A percentile compares a stretch with the other conserved stretches of the same genome.
Conservation (phyloP, 2,329 filamentous ascomycete genomes). For the Aplosporella prunicola region DNA sequence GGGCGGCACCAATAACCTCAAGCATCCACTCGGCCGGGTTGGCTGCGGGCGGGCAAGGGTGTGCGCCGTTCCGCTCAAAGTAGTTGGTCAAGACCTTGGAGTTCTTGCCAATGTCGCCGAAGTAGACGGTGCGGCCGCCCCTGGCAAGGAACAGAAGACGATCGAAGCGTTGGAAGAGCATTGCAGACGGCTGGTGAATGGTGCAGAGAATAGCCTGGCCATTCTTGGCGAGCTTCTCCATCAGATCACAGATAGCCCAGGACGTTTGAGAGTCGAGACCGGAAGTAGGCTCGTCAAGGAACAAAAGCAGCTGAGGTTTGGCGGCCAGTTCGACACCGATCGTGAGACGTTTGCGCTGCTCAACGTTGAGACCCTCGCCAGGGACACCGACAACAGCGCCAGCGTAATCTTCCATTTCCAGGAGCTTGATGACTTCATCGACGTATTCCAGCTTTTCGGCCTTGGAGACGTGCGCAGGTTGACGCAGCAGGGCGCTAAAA, state of each 20-base stretch:
- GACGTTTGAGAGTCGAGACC: slow-evolving; percentile 48
- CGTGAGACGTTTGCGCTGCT: slow-evolving; percentile 55
- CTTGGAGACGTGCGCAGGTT: slow-evolving; percentile 57
- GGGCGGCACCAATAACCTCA: slow-evolving; percentile 45
- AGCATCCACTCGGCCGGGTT: slow-evolving; percentile 82
- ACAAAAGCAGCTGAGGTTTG: slow-evolving; percentile 58
- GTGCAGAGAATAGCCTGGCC: slow-evolving; percentile 53
- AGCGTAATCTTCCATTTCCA: slow-evolving; percentile 79
- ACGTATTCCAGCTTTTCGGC: slow-evolving; percentile 74
- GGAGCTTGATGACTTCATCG: slow-evolving; percentile 73
- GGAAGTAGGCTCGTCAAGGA: slow-evolving; percentile 66
- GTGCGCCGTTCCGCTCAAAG: slow-evolving; percentile 64
- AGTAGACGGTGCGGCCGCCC: slow-evolving; percentile 67
- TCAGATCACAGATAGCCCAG: slow-evolving; percentile 13
- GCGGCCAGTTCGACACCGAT: slow-evolving; percentile 42
- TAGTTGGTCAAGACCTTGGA: slow-evolving; percentile 56
- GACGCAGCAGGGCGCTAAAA: slow-evolving; percentile 72
- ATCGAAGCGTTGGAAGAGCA: slow-evolving; percentile 81
- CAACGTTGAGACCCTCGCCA: slow-evolving; percentile 56
- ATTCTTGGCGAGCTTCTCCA: slow-evolving; percentile 36
- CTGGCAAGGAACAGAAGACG: slow-evolving; percentile 63
- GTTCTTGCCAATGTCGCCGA: slow-evolving; percentile 63
- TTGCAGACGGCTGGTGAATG: slow-evolving; percentile 76
- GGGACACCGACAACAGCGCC: slow-evolving; percentile 80
- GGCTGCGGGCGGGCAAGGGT: slow-evolving; percentile 53